These are phyloP conservation scores for Gremmenia infestans DNA, from an alignment of 2,329 filamentous ascomycete species.

Conservation along the genomic window DNA sequence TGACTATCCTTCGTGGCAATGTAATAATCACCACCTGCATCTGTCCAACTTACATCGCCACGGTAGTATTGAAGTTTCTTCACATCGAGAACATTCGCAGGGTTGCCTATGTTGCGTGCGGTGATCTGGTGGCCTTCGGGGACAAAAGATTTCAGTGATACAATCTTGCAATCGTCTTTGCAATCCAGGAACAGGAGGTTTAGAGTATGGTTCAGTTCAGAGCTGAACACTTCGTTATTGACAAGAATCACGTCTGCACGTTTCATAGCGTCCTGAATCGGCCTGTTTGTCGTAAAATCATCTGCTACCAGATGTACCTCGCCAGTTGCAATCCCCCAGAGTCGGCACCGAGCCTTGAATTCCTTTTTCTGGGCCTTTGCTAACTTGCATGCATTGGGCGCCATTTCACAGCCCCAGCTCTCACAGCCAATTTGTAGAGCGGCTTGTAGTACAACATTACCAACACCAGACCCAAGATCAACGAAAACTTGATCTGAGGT, in stretches of 20 bases:
- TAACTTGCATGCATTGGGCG: slow-evolving; percentile 81
- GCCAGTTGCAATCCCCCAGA: slow-evolving; percentile 84
- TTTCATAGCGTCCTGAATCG: slow-evolving; percentile 68
- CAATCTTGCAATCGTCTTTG: slow-evolving; percentile 83
- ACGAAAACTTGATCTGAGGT: slow-evolving; percentile 84
- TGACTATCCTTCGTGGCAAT: slow-evolving; percentile 64
- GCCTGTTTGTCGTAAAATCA: slow-evolving; percentile 72
- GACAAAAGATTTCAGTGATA: slow-evolving; percentile 89
- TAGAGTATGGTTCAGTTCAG: slow-evolving; percentile 77
- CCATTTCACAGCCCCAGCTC: slow-evolving; percentile 94
- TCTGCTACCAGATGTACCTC: slow-evolving; percentile 74
- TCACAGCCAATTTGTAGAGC: slow-evolving; percentile 91
- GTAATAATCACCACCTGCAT: slow-evolving; percentile 77
- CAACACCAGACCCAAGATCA: slow-evolving; percentile 91
- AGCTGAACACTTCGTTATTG: slow-evolving; percentile 95
- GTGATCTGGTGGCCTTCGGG: slow-evolving; percentile 72
- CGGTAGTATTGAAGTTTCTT: slow-evolving; percentile 63
- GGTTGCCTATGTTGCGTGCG: slow-evolving; percentile 67
- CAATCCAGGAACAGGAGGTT: slow-evolving; percentile 89
- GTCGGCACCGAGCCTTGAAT: slow-evolving; percentile 75
- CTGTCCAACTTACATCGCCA: slow-evolving; percentile 82
- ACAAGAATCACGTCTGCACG: slow-evolving; percentile 93
- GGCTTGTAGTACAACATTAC: slow-evolving; percentile 91
- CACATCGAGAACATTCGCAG: slow-evolving; percentile 77
- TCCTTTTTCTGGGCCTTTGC: slow-evolving; percentile 77